Base-by-base conservation (phyloP, 805 yeast species). In the Lipomyces sp. region DNA sequence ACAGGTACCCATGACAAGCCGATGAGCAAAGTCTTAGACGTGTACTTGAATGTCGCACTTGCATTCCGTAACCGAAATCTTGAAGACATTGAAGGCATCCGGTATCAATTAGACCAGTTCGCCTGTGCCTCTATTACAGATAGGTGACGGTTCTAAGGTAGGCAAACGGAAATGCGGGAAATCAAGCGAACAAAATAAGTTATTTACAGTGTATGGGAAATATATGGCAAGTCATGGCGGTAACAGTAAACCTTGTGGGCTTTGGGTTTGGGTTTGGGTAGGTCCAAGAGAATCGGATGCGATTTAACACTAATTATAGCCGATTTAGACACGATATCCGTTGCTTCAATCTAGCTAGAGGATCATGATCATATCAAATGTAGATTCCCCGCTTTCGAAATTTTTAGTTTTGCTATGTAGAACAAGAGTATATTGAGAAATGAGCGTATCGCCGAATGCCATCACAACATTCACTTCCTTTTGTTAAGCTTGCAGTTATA, bases 1-100 rank as follows among this genome's bases (percentile, higher is more conserved):
- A 92, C 97, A 0, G 97, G 97, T 35, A 92, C 77, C 97, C 97
- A 92, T 18, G 89, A 79, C 15, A 85, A 70, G 59, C 83, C 79
- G 53, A 79, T 74, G 24, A 84, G 57, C 1, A 69, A 64, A 6
- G 70, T 59, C 59, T 50, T 48, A 8, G 39, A 35, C 24, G 64
- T 35, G 53, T 57, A 64, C 48, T 13, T 42, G 24, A 53, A 42
- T n/a, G 48, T 42, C 7, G 48, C 48, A 18, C 48, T 18, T 15
- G 48, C n/a, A 42, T 24, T 42, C 18, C 48, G 48, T 15, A 42
- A n/a, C 48, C 48, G 18, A 42, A 42, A 42, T 42, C 48, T 15
- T 24, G 48, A 42, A n/a, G 18, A 42, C n/a, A 42, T 42, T 18
- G 18, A 42, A 24, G 4, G 7, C 48, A 42, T 42, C 15, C 24